phyloP scores from a whole-genome alignment of 2,329 filamentous ascomycete genomes.

The Gyromitra esculenta region DNA sequence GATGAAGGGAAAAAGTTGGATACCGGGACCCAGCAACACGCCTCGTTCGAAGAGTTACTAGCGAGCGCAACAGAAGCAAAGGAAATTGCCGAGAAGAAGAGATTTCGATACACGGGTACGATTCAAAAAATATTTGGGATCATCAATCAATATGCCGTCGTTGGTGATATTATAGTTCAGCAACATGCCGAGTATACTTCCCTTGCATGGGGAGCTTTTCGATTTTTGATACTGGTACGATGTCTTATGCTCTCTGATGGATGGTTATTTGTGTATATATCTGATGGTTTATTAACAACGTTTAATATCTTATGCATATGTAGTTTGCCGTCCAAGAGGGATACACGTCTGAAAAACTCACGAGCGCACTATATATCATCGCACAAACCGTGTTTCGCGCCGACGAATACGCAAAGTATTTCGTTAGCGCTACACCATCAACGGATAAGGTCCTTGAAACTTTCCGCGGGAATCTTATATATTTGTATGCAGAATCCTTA shows the following conservation, averaged over 20 bases:
- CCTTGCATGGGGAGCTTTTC: slow-evolving; percentile 34
- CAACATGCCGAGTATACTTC: slow-evolving; percentile 34
- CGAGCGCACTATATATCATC: slow-evolving; percentile 4
- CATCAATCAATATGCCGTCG: slow-evolving; percentile 20
- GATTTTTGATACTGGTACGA: slow-evolving; percentile 36
- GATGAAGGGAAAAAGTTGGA: slow-evolving; percentile 10
- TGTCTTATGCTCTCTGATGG: slow-evolving; percentile 5
- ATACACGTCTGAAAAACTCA: slow-evolving; percentile 17
- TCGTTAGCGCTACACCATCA: neutral
- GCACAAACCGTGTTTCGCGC: slow-evolving; percentile 33
- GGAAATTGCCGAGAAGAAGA: slow-evolving; percentile 11
- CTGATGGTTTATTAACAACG: neutral
- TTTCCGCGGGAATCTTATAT: slow-evolving; percentile 21
- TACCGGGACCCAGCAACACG: neutral
- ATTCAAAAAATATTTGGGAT: slow-evolving; percentile 18
- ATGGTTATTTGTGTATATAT: neutral
- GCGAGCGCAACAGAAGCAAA: slow-evolving; percentile 2
- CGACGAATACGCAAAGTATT: slow-evolving; percentile 31
- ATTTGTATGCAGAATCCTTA: slow-evolving; percentile 22
- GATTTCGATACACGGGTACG: slow-evolving; percentile 8
- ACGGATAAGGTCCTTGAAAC: slow-evolving; percentile 5
- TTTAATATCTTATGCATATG: neutral
- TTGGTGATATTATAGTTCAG: slow-evolving; percentile 28
- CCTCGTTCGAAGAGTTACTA: slow-evolving; percentile 20
- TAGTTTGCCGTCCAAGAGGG: slow-evolving; percentile 39